Percentiles rank a stretch among this genome's conserved stretches.
These are phyloP conservation scores for Asterophora lycoperdoides DNA, from an alignment of 768 basidiomycete genomes.

Conservation along the genomic window DNA sequence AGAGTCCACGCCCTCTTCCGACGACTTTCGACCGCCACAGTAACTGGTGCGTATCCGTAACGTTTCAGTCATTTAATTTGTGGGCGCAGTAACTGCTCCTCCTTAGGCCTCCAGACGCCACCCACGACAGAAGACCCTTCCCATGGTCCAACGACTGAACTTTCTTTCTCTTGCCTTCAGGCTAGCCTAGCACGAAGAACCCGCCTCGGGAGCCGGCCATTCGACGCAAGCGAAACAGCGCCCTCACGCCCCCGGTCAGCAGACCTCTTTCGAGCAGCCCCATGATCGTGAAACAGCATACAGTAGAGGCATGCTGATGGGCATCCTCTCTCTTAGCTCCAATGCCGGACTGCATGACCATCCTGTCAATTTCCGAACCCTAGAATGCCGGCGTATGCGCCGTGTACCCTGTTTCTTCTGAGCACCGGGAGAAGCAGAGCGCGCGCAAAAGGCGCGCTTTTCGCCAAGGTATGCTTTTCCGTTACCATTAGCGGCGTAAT, in stretches of 20 bases:
- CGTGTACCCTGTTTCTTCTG: background rate
- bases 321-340: background rate
- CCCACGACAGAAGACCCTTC: background rate
- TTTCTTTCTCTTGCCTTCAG: background rate
- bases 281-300: slow-evolving; percentile 4
- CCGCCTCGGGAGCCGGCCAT: too few species aligned
- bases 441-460: background rate
- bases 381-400: background rate
- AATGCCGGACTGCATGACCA: background rate
- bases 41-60: background rate
- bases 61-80: background rate
- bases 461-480: background rate
- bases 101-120: background rate
- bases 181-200: too few species aligned
- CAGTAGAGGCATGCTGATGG: background rate
- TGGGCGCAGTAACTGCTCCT: background rate
- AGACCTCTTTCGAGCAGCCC: background rate
- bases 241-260: background rate
- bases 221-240: background rate
- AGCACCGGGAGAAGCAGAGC: background rate
- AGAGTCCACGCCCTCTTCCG: too few species aligned
- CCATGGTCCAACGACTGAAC: background rate
- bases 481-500: background rate
- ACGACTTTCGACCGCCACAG: background rate
- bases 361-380: background rate